Evolutionary conservation across 352 stramenopile genomes (phyloP), one percentile per base, ranked within the genome.

Genomic region (Pythium scleroteichum): DNA sequence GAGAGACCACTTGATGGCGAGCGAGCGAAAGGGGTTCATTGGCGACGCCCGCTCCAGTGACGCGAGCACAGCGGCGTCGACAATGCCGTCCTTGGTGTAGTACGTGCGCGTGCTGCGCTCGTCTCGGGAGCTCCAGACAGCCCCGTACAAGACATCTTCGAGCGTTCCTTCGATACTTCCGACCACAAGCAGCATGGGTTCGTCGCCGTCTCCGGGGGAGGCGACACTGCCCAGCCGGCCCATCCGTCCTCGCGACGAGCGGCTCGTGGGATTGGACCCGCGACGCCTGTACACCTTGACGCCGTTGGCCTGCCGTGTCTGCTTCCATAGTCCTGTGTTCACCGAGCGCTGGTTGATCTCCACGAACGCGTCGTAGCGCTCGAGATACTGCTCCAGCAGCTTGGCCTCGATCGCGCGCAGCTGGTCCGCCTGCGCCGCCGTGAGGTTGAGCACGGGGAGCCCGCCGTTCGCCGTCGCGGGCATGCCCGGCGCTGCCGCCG

Each of bases 101-200:
- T 78, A 63, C 27, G 72, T 79, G 29, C 83, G 79, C 17, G 85
- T 60, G n/a, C 72, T 72, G 68, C 87, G 85, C 4, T 68, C 62
- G 19, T 87, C 78, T 3, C 72, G 26, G 10, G 76, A 78, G 13
- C 72, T 49, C 22, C 61, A 70, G 39, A 85, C 45, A n/a, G 70
- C 61, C n/a, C 82, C 82, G 60, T 85, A 88, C 53, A 92, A 73
- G 22, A 78, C 75, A 44, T 92, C 82, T 23, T 90, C 71, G 0
- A 92, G 49, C 22, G 70, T 78, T 19, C 82, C 80, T 14, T 78
- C 71, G 4, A 92, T 71, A 8, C 69, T 84, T 17, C 82, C 82
- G 1, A 70, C 41, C 9, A 64, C 69, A 7, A 71, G 67, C 22
- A 75, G 39, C 64, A 68, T 68, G 39, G 64, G 64, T 29, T 66